Evolutionary conservation across 176 grass and related monocot genomes (phyloP), one percentile per base, ranked within the genome.

Genomic region (Oryza coarctata): DNA sequence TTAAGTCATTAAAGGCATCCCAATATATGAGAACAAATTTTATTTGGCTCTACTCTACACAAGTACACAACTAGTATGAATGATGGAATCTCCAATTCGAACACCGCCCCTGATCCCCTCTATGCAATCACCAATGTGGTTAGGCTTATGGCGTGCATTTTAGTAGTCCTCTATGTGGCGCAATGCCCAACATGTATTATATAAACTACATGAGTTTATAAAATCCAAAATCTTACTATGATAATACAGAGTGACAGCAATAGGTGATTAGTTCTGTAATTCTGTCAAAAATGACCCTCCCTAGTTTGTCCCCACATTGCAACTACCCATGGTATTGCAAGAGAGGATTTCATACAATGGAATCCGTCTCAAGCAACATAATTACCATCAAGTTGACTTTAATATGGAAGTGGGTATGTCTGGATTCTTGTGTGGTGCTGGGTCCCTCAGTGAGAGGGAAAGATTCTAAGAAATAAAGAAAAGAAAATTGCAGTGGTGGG

Each of bases 401-500:
- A 82, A 76, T 44, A 76, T n/a, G 77, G 81, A 80, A 77, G 63
- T 30, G 55, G 82, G 67, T 22, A 80, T 76, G 75, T 78, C 83
- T 73, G 85, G 90, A 92, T 86, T 88, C 87, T 85, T 86, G 77
- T 65, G 70, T 27, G 85, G 74, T 65, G 77, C 70, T 86, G 89
- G 87, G 52, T 0, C 78, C 84, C 74, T 15, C 64, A 34, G 76
- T 69, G 82, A 92, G 87, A 86, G 89, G 78, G 92, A 94, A 95
- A 95, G 87, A 90, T 95, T 95, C 90, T 88, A 86, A 61, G 12
- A 87, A 86, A 60, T 86, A 78, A 82, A 82, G 5, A 82, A 88
- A 76, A 65, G 3, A 35, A 32, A 17, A 84, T 65, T 83, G 81
- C 32, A 58, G 23, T 18, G 70, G 85, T 76, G 84, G 38, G 31